phyloP scores from a whole-genome alignment of 1,284 basidiomycete genomes.

The Cryptococcus hybrid region DNA sequence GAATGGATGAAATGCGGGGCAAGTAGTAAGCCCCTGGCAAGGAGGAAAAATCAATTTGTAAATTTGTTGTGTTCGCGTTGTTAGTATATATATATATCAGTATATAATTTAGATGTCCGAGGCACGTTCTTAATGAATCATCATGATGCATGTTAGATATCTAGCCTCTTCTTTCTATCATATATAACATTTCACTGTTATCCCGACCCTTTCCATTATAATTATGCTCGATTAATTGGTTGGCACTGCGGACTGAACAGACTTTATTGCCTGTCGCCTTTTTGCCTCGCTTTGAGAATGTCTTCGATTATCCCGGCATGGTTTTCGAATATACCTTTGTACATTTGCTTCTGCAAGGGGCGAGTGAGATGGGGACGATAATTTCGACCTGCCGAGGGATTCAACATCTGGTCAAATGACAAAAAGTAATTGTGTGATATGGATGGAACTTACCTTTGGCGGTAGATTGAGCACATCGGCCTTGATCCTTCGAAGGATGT shows the following conservation, averaged over 20 bases:
- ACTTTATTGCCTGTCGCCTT: conserved; percentile 3
- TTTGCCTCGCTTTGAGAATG: conserved; percentile 25
- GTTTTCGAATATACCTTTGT: conserved; percentile 66
- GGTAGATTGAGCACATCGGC: conserved; percentile 88
- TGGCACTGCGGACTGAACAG: too few species aligned
- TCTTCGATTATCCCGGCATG: conserved; percentile 33
- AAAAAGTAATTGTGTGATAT: background rate
- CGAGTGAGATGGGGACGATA: conserved; percentile 89
- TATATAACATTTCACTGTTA: too few species aligned
- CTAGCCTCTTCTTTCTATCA: background rate
- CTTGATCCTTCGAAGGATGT: conserved; percentile 90
- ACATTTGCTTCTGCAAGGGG: conserved; percentile 85
- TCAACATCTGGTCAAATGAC: conserved; percentile 1
- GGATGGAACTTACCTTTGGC: conserved; percentile 64
- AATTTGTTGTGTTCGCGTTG: background rate
- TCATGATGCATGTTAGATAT: background rate
- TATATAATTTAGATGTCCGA: background rate
- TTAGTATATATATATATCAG: background rate
- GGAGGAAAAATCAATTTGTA: background rate
- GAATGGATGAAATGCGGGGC: conserved; percentile 10
- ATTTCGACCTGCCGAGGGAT: conserved; percentile 51
- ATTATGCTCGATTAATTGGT: too few species aligned
- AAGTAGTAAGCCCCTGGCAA: background rate
- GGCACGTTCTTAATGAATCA: background rate
- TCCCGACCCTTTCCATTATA: too few species aligned